Evolutionary conservation across 1,139 yeast species (phyloP).

Genomic region (Casaregolazyma suthepensis): DNA sequence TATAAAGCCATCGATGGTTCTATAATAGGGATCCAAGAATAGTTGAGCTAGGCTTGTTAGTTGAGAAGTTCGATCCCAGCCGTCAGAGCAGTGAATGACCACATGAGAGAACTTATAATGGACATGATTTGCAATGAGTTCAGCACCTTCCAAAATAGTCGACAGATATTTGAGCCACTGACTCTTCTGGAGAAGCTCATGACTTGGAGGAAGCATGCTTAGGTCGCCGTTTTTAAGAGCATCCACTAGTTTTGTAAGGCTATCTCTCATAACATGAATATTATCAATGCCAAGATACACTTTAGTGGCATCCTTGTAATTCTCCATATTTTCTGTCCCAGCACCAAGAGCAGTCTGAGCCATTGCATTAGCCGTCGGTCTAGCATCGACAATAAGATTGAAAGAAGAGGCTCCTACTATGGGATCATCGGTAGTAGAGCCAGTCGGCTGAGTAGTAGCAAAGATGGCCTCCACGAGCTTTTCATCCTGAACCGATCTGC

Average conservation of each 20-base stretch:
- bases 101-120: slow-evolving; percentile 79
- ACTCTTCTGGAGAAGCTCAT: slow-evolving; percentile 50
- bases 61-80: slow-evolving; percentile 97
- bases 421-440: slow-evolving; percentile 13
- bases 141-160: slow-evolving; percentile 68
- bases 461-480: slow-evolving; percentile 70
- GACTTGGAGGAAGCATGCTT: slow-evolving; percentile 40
- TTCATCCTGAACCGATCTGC: slow-evolving; percentile 88
- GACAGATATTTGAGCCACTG: slow-evolving; percentile 77
- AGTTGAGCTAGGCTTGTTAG: slow-evolving; percentile 77
- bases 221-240: slow-evolving; percentile 66
- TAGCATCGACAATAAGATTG: slow-evolving; percentile 79
- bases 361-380: slow-evolving; percentile 92
- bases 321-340: slow-evolving; percentile 89
- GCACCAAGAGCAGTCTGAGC: slow-evolving; percentile 98
- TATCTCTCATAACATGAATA: slow-evolving; percentile 91
- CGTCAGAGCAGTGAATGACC: slow-evolving; percentile 91
- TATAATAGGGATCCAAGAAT: slow-evolving; percentile 82
- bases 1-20: slow-evolving; percentile 85
- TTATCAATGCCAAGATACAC: slow-evolving; percentile 88
- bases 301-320: slow-evolving; percentile 61
- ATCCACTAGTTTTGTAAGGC: slow-evolving; percentile 57
- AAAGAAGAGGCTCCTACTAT: slow-evolving; percentile 34
- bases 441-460: slow-evolving; percentile 24
- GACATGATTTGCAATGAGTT: slow-evolving; percentile 69